A percentile compares a stretch with the other conserved stretches of the same genome.
Evolutionary conservation across 345 rosid species (phyloP).

Genomic region (Hibiscus syriacus): DNA sequence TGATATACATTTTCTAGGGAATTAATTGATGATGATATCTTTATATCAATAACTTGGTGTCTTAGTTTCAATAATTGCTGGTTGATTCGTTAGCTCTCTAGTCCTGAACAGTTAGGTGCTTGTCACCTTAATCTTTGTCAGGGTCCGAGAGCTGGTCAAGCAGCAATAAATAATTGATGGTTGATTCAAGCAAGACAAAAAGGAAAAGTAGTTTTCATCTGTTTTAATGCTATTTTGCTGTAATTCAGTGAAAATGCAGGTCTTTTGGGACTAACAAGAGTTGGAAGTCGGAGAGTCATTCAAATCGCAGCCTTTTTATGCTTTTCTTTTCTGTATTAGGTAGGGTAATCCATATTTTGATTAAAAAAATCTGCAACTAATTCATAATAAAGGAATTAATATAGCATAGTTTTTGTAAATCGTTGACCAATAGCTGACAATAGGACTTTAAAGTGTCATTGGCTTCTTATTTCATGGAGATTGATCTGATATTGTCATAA

Average conservation of each 20-base stretch:
- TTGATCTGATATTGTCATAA: not conserved
- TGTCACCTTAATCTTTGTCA: too few species aligned
- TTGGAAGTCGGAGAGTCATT: constrained; percentile 78
- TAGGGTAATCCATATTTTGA: constrained; percentile 12
- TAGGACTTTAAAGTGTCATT: not conserved
- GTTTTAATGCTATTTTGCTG: constrained; percentile 9
- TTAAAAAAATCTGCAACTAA: too few species aligned
- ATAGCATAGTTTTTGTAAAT: not conserved
- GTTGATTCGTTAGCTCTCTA: too few species aligned
- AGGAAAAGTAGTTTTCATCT: not conserved
- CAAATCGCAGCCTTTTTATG: constrained; percentile 84
- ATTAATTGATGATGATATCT: too few species aligned
- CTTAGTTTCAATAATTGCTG: too few species aligned
- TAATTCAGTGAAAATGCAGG: constrained; percentile 80
- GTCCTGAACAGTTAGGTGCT: too few species aligned
- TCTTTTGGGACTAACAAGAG: constrained; percentile 75
- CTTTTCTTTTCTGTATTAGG: constrained; percentile 85
- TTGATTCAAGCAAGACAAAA: not conserved
- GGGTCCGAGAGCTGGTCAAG: too few species aligned
- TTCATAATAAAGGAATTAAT: too few species aligned
- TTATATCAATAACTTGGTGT: too few species aligned
- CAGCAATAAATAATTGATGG: too few species aligned
- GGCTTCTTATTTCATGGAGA: not conserved
- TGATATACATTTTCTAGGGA: not conserved
- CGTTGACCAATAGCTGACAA: not conserved